Percentiles rank a stretch among this genome's conserved stretches.
These are phyloP conservation scores for Pelargonium myrrhifolium DNA, from an alignment of 441 rosid genomes.

Conservation along the genomic window DNA sequence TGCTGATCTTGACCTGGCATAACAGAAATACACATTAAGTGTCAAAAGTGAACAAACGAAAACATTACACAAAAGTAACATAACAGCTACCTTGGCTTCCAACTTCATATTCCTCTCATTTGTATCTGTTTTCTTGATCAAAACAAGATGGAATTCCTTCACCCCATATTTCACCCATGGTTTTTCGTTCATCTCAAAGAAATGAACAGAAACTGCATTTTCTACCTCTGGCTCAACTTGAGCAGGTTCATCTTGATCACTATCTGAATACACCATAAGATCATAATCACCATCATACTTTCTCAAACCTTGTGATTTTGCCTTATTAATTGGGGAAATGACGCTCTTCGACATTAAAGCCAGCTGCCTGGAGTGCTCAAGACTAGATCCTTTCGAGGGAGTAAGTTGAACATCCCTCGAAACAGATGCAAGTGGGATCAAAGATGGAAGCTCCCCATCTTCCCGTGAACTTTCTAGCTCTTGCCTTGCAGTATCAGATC, in stretches of 20 bases:
- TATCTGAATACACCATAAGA: slow-evolving; percentile 61
- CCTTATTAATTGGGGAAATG: slow-evolving; percentile 51
- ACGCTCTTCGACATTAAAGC: slow-evolving; percentile 70
- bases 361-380: slow-evolving; percentile 62
- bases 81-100: slow-evolving; percentile 61
- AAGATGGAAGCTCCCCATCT: slow-evolving; percentile 93
- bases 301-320: slow-evolving; percentile 61
- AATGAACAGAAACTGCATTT: slow-evolving; percentile 25
- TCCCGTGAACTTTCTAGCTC: slow-evolving; percentile 62
- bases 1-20: slow-evolving; percentile 61
- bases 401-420: slow-evolving; percentile 34
- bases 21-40: slow-evolving; percentile 13
- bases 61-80: slow-evolving; percentile 8
- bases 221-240: slow-evolving; percentile 38
- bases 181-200: slow-evolving; percentile 34
- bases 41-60: slow-evolving; percentile 10
- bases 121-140: slow-evolving; percentile 43
- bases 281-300: slow-evolving; percentile 63
- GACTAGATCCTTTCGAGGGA: slow-evolving; percentile 37
- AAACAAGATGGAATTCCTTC: slow-evolving; percentile 55
- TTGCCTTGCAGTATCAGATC: slow-evolving; percentile 48
- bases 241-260: slow-evolving; percentile 65
- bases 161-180: slow-evolving; percentile 63
- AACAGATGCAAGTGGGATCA: slow-evolving; percentile 41
- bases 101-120: slow-evolving; percentile 43